Base-by-base conservation (phyloP, 495 filamentous ascomycete genomes). In the Daldinia loculata region DNA sequence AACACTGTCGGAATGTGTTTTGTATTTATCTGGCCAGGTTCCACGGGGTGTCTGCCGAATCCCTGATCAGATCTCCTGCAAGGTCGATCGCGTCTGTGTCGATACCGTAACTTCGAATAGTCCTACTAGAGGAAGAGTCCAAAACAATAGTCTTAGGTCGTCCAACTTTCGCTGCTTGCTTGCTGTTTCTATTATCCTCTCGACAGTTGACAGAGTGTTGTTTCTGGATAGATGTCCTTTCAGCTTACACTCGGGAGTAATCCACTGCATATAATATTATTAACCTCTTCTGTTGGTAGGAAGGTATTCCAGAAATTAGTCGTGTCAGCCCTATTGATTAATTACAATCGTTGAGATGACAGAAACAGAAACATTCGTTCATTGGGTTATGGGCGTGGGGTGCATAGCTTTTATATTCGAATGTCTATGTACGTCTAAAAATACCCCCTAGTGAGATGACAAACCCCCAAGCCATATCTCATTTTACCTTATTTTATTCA, bases 321-420 rank as follows among this genome's bases (percentile, higher is more conserved):
- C 38, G 43, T 1, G 45, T 63, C 53, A 67, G 62, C 19, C 51
- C 19, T 60, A 27, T 63, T 63, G 63, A 39, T 63, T 63, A 48
- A 38, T 67, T 61, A 24, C 59, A 61, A 74, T 19, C 50, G 57
- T 58, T 38, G 38, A 63, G 59, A 70, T 48, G 63, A 70, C 36
- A 17, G 26, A 22, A 65, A 70, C 36, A 17, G 26, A 22, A 65
- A 56, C 38, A 60, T 67, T 55, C 63, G 24, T 36, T 67, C 38
- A 74, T 70, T 74, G 63, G 71, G 63, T 43, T 74, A 43, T 43
- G 30, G 27, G 22, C 71, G 67, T 74, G 71, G 71, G 71, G 67
- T 70, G 66, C 59, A 67, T 56, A 27, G 57, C 53, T 70, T 71
- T 74, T 74, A 74, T 74, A 74, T 56, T 60, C 67, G 19, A 30